These are phyloP conservation scores for Xerophyta viscosa DNA, from an alignment of 106 monocot species.

Conservation along the genomic window DNA sequence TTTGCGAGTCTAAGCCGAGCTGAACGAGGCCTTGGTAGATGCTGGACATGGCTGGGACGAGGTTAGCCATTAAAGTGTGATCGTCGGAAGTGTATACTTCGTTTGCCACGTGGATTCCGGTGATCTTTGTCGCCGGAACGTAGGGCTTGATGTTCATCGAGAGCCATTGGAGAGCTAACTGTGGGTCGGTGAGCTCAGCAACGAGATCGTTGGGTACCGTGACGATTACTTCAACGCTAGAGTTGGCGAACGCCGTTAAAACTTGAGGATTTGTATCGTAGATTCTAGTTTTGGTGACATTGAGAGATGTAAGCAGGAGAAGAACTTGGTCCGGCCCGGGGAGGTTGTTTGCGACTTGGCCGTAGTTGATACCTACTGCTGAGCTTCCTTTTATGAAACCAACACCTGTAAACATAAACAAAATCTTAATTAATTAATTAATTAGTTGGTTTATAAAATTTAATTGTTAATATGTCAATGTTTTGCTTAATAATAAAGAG, in stretches of 20 bases:
- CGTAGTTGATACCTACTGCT: conserved; percentile 65
- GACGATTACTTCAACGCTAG: conserved; percentile 46
- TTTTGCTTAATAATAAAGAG: not conserved
- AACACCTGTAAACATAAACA: conserved; percentile 27
- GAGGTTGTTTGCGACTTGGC: conserved; percentile 73
- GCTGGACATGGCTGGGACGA: conserved; percentile 66
- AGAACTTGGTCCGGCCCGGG: conserved; percentile 43
- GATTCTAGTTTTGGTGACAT: conserved; percentile 48
- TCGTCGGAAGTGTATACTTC: conserved; percentile 76
- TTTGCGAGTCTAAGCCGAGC: conserved; percentile 39
- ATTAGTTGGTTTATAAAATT: not conserved
- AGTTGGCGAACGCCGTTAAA: conserved; percentile 53
- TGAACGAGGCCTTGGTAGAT: conserved; percentile 55
- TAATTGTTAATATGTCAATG: not conserved
- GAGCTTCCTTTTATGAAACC: conserved; percentile 17
- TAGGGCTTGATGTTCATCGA: conserved; percentile 53
- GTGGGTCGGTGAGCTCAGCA: conserved; percentile 24
- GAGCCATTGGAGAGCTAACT: conserved; percentile 66
- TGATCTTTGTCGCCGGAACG: conserved; percentile 60
- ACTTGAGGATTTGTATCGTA: conserved; percentile 68
- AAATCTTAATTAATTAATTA: not conserved
- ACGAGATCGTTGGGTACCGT: conserved; percentile 67
- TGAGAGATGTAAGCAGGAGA: conserved; percentile 34
- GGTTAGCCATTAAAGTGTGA: conserved; percentile 37
- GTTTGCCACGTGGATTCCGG: conserved; percentile 82